phyloP scores from a whole-genome alignment of 2,329 filamentous ascomycete species.

The Diaporthe humulicola region DNA sequence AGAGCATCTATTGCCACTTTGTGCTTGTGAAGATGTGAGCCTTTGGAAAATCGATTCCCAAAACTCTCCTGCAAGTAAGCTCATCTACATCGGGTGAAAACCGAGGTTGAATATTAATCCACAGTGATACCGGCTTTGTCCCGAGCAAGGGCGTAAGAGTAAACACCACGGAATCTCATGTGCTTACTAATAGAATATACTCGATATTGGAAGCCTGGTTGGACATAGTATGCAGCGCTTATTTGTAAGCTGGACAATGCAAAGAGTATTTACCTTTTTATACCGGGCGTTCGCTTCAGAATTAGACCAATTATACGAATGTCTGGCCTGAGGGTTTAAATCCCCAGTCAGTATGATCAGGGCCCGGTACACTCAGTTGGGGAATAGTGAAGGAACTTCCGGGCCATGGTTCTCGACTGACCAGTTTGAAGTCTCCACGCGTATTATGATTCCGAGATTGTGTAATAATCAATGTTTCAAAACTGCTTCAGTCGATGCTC shows the following conservation, averaged over 20 bases:
- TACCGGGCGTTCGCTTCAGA: neutral
- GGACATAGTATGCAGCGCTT: neutral
- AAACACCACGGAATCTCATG: neutral
- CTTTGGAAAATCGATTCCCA: neutral
- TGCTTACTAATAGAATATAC: neutral
- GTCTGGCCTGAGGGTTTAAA: neutral
- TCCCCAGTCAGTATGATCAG: neutral
- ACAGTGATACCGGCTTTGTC: neutral
- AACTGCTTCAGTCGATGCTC: neutral
- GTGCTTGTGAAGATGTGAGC: neutral
- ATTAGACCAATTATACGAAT: neutral
- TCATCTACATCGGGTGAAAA: neutral
- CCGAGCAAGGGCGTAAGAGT: neutral
- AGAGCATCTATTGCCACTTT: neutral
- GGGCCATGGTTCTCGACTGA: neutral
- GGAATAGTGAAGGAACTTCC: neutral
- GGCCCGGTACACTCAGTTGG: neutral
- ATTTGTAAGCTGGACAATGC: neutral
- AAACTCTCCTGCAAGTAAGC: neutral
- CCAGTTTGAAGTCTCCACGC: neutral
- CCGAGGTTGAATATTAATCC: neutral
- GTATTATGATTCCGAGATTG: neutral
- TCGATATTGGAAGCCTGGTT: neutral
- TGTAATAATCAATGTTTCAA: rapidly evolving
- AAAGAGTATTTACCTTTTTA: neutral